Evolutionary conservation across 495 filamentous ascomycete genomes (phyloP), one percentile per base, ranked within the genome.

Genomic region (Podospora conica): DNA sequence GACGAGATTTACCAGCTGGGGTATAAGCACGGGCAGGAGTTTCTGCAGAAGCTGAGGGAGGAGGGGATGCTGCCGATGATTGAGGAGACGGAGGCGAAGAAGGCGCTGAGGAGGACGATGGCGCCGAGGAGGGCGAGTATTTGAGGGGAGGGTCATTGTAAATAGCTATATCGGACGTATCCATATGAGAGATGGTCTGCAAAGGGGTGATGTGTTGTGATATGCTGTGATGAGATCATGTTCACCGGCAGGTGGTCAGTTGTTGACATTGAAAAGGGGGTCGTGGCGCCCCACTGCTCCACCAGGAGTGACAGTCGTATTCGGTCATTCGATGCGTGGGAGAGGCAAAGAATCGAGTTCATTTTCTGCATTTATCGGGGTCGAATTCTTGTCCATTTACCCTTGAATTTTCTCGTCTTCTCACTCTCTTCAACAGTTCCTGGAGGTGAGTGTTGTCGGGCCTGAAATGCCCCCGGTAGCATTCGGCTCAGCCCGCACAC

Each of bases 1-100:
- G 93, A 96, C 66, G 95, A 98, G 80, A 97, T 99, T 65, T 96
- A 94, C 72, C 81, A 88, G 70, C 82, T 97, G 2, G 96, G 95
- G 3, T 97, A 96, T 75, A 79, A 84, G 31, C 98, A 88, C 78
- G 95, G 93, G 20, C 90, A 87, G 75, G 83, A 89, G 64, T 96
- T 87, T 76, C 75, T 98, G 54, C 85, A 83, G 28, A 81, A 86
- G 64, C 74, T 97, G 68, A 87, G 85, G 72, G 90, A 90, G 53
- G 80, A 94, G 73, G 95, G 93, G 0, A 81, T 88, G 24, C 75
- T 96, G 65, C 87, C 87, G 57, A 69, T 88, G 5, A 79, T 84
- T 58, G 82, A 82, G 63, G 92, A 92, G 80, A 91, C 85, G 20
- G 92, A 93, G 77, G 92, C 92, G 78, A 93, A 92, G 85, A 91